A percentile compares a stretch with the other conserved stretches of the same genome.
Evolutionary conservation across 164 flowering plant genomes (phyloP).

Genomic region (Vitis rupestris): DNA sequence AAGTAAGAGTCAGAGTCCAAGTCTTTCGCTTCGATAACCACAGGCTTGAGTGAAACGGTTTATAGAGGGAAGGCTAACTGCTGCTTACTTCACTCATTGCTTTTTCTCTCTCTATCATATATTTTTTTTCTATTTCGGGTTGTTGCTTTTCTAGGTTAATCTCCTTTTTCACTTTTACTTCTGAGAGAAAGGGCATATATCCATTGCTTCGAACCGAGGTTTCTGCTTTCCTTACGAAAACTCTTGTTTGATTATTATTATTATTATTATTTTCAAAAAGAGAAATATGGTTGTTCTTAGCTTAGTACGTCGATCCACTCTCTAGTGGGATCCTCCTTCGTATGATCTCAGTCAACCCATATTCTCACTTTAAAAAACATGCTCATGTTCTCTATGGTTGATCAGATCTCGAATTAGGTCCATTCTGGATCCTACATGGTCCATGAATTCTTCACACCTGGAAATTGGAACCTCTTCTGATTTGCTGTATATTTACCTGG

Average conservation of each 20-base stretch:
- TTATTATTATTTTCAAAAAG: constrained; percentile 2
- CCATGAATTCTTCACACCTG: too few relatives aligned
- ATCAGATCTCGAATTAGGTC: too few relatives aligned
- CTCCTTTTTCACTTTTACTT: constrained; percentile 19
- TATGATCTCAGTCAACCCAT: background rate
- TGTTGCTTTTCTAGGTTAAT: too few relatives aligned
- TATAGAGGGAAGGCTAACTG: background rate
- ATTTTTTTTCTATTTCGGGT: background rate
- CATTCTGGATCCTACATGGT: too few relatives aligned
- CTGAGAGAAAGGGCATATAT: constrained; percentile 27
- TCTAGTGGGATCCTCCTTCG: too few relatives aligned
- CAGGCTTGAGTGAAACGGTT: constrained; percentile 5
- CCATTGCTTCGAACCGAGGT: constrained; percentile 41
- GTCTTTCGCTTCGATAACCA: background rate
- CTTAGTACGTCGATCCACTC: too few relatives aligned
- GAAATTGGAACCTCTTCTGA: too few relatives aligned
- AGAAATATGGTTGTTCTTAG: constrained; percentile 11
- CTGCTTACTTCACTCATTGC: constrained; percentile 7
- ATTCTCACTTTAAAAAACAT: too few relatives aligned
- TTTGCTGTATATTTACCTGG: too few relatives aligned
- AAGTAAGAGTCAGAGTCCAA: background rate
- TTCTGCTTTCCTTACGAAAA: constrained; percentile 14
- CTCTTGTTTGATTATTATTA: background rate
- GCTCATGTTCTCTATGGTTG: too few relatives aligned
- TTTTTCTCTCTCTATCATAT: background rate